These are phyloP conservation scores for Lotmaria passim DNA, from an alignment of 208 protist genomes.

Conservation along the genomic window DNA sequence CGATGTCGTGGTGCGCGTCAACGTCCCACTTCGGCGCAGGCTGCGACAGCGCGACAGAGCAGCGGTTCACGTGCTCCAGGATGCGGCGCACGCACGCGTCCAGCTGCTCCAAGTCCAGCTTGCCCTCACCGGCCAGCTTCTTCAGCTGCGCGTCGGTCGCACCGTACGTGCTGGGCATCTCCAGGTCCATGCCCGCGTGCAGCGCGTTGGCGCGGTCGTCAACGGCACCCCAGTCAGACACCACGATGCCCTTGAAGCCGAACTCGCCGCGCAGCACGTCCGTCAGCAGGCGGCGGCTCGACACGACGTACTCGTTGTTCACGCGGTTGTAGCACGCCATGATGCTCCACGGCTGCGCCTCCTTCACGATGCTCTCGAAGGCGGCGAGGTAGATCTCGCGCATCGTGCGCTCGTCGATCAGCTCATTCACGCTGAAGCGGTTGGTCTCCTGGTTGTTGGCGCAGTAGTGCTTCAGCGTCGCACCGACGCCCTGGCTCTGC, in stretches of 20 bases:
- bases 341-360: conserved; percentile 20
- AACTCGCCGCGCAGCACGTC: conserved; percentile 47
- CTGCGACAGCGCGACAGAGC: neutral
- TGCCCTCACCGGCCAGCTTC: conserved; percentile 30
- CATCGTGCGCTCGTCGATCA: conserved; percentile 45
- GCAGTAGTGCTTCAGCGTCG: conserved; percentile 49
- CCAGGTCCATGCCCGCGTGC: conserved; percentile 46
- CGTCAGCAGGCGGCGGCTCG: conserved; percentile 38
- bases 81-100: conserved; percentile 21
- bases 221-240: conserved; percentile 63
- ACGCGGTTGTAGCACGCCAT: conserved; percentile 53
- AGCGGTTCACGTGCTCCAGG: conserved; percentile 10
- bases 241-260: conserved; percentile 55
- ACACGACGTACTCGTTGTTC: conserved; percentile 39
- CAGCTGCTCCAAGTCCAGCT: conserved; percentile 38
- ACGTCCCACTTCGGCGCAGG: conserved; percentile 22
- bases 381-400: conserved; percentile 50
- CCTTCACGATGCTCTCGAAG: conserved; percentile 35
- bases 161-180: conserved; percentile 57
- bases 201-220: conserved; percentile 45
- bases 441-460: conserved; percentile 49
- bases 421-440: conserved; percentile 12
- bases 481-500: conserved; percentile 36
- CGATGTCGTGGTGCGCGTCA: conserved; percentile 41
- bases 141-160: conserved; percentile 18